Base-by-base conservation (phyloP, 1,284 basidiomycete species). In the Cystobasidiaceae sp. region DNA sequence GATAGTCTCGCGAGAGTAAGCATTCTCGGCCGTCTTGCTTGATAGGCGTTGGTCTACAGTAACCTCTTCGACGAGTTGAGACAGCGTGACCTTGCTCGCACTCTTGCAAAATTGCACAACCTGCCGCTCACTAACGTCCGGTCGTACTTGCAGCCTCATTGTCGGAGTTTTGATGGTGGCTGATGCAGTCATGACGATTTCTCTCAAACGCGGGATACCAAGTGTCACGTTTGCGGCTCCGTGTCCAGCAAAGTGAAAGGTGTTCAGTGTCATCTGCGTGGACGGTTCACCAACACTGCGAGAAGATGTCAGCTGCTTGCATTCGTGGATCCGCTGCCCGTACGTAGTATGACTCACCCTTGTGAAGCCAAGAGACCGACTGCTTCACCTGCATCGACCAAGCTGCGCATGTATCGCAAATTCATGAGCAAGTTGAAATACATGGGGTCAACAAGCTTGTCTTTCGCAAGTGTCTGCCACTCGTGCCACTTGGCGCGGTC, bases 211-310 rank as follows among this genome's bases (percentile, higher is more conserved):
- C 50, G 96, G 96, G 72, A 99, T 98, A 84, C 96, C 96, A 51
- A 99, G 84, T 1, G 96, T 99, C 69, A 99, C 96, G 77, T 99
- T 99, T 39, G 96, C 94, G 66, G 96, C 94, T 79, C 96, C 96
- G 77, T 98, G 96, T 72, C 89, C 91, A 70, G 93, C 93, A 77
- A 98, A 97, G 81, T 99, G 96, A 85, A 99, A 99, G 8, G 96
- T 99, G 78, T 99, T 99, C 71, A 99, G 80, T 30, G 96, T 99
- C 96, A 99, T 99, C 77, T 99, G 96, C 1, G 96, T 99, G 25
- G 96, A 98, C 3, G 96, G 96, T 78, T 99, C 96, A 67, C 96
- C 96, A 50, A 99, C 86, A 80, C 93, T 93, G 69, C 1, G 19
- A 44, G 44, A 37, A 32, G 21, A 8, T 39, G 11, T 43, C 55